Evolutionary conservation across 108 stramenopile species (phyloP), one percentile per base, ranked within the genome.

Genomic region (Nitzschia sp.): DNA sequence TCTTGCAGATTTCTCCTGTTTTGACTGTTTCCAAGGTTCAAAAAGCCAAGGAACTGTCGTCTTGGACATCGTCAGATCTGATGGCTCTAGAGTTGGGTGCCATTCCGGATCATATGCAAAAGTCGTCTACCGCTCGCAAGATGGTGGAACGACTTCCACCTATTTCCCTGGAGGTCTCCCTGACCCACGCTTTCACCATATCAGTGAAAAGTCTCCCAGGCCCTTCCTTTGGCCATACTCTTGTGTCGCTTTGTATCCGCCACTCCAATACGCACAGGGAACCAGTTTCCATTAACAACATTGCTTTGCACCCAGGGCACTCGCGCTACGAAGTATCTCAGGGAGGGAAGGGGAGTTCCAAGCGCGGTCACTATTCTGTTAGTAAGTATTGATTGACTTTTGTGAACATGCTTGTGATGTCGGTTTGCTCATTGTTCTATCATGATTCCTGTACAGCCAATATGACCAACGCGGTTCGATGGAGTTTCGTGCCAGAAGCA

Each of bases 291-390:
- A 80, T 93, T 12, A 87, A 86, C 37, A 86, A 88, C 14, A 83
- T 93, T 57, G 82, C 87, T n/a, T 63, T 93, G 42, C 92, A 93
- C 79, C 87, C 92, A 7, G 87, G 86, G 38, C 88, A 88, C 73
- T 88, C 89, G 29, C 19, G 64, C 53, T 53, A 62, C 19, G 56
- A 71, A 43, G 26, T 41, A 17, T 19, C 53, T 26, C 39, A 51
- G 20, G 59, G 34, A 17, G 51, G 11, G 6, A 67, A 51, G 15
- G 42, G 42, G 24, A 40, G 63, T 51, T 81, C 76, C 41, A 71
- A 55, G 26, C 81, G 81, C 10, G 81, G 82, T 41, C 68, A 86
- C 46, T 53, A 79, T 53, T 43, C 66, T 63, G 54, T 85, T 44
- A 63, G 73, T 75, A 63, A 75, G 73, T 75, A 22, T 0, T 24